Evolutionary conservation across 345 rosid species (phyloP).

Genomic region (Eucalyptus curtisii): DNA sequence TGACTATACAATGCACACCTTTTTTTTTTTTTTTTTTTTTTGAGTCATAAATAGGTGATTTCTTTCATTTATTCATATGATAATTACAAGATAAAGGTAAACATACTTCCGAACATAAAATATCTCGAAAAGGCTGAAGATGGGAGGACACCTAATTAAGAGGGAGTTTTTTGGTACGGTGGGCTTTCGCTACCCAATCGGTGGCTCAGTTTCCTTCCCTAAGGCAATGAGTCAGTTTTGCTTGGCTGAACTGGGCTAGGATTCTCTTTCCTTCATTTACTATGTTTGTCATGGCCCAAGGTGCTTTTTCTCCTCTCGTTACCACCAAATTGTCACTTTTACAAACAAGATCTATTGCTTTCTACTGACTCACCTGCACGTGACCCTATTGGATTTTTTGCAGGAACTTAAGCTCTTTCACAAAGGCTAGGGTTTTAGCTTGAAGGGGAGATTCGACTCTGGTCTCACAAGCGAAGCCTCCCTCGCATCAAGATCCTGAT

Average conservation of each 20-base stretch:
- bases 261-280: too few relatives aligned
- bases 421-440: too few relatives aligned
- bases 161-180: too few relatives aligned
- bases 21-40: too few relatives aligned
- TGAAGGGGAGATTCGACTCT: accelerated
- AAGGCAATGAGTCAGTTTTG: accelerated
- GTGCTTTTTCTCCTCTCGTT: too few relatives aligned
- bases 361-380: accelerated
- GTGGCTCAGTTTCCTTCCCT: accelerated
- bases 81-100: too few relatives aligned
- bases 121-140: accelerated
- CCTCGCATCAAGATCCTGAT: accelerated
- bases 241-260: accelerated
- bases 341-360: too few relatives aligned
- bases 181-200: accelerated
- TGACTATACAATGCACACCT: neutral
- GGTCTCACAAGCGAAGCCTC: too few relatives aligned
- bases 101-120: accelerated
- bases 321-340: too few relatives aligned
- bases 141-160: too few relatives aligned
- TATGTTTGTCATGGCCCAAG: too few relatives aligned
- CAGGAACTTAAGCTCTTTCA: accelerated
- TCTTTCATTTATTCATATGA: accelerated
- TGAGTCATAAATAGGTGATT: accelerated
- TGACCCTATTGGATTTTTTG: too few relatives aligned